Base-by-base conservation (phyloP, 495 filamentous ascomycete species). In the Neurospora africana region DNA sequence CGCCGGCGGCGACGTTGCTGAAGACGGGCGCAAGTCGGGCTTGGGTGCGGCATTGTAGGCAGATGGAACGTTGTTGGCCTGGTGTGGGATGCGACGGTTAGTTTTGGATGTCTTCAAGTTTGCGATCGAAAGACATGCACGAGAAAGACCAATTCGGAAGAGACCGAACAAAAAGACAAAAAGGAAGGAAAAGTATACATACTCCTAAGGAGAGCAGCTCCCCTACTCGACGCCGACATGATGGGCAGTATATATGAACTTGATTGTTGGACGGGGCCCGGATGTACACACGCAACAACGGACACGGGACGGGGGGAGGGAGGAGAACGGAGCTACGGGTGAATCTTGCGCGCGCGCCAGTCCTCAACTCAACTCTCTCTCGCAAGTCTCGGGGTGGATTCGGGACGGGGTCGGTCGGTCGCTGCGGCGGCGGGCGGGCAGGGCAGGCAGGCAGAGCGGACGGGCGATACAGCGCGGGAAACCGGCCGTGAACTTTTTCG, bases 171-270 rank as follows among this genome's bases (percentile, higher is more conserved):
- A 10, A 37, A 37, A 11, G 37, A 38, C 9, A 9, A 38, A 38
- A 19, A 36, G 37, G 41, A 30, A 72, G n/a, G n/a, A n/a, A 27
- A 15, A 37, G n/a, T 43, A 35, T 72, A 70, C 81, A 75, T 77
- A 84, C 81, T 78, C 79, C 77, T 81, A 73, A 86, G 77, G 70
- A 86, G 75, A 30, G 80, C 79, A 68, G 81, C 78, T 68, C 86
- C 85, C 82, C 85, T 85, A 80, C 86, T 84, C 68, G 83, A 79
- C 71, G 82, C 81, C 73, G 84, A 81, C 85, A 87, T 87, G 72
- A 74, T 83, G 69, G 74, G 71, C 44, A 69, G 72, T 74, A 69
- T 38, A 17, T 71, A 39, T 39, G 47, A 69, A 69, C 70, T 75
- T 40, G 65, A 53, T 71, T 38, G 19, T 35, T 9, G 67, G n/a